Percentiles rank a stretch among this genome's conserved stretches.
phyloP scores from a whole-genome alignment of 2,329 filamentous ascomycete genomes.

The Basipetospora chlamydospora region DNA sequence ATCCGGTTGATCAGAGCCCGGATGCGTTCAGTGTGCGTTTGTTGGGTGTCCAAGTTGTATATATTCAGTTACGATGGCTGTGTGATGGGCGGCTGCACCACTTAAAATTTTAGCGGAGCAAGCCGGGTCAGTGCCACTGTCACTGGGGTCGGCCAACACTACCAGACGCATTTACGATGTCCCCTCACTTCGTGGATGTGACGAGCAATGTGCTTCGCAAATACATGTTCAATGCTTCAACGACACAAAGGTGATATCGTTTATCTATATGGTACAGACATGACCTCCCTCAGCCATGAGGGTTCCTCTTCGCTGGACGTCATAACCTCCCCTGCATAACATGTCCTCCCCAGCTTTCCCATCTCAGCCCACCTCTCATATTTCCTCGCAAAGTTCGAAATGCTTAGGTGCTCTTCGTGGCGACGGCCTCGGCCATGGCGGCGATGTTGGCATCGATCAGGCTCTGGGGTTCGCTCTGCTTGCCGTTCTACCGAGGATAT shows the following conservation, averaged over 20 bases:
- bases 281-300: neutral
- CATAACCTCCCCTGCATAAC: neutral
- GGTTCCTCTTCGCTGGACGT: slow-evolving; percentile 1
- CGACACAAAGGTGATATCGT: slow-evolving; percentile 3
- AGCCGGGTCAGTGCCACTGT: too few species aligned
- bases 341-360: neutral
- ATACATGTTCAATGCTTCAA: neutral
- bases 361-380: neutral
- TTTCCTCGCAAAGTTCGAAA: too few species aligned
- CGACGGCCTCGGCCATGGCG: slow-evolving; percentile 22
- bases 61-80: too few species aligned
- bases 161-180: too few species aligned
- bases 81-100: too few species aligned
- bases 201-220: too few species aligned
- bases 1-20: too few species aligned
- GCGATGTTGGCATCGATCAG: slow-evolving; percentile 43
- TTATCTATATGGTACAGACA: slow-evolving; percentile 6
- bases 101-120: too few species aligned
- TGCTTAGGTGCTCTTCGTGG: slow-evolving; percentile 15
- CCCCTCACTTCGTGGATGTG: too few species aligned
- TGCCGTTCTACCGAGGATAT: slow-evolving; percentile 57
- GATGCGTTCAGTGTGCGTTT: too few species aligned
- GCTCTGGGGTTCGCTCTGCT: slow-evolving; percentile 75
- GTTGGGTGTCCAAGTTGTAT: too few species aligned
- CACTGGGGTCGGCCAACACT: too few species aligned